phyloP scores from a whole-genome alignment of 73 alveolate genomes.

The Tetrahymena malaccensis region DNA sequence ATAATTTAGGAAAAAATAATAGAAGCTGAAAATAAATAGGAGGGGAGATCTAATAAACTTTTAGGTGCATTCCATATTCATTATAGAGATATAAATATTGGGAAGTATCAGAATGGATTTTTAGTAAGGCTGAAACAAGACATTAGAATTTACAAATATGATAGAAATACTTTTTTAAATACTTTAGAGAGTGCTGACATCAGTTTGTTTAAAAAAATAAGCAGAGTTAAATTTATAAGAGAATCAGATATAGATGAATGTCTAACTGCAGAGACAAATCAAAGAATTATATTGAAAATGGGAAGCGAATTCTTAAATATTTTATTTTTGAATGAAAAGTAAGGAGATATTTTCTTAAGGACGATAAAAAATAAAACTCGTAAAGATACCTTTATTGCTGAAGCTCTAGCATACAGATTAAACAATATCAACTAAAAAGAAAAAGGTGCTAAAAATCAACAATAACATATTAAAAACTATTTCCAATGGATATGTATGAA shows the following conservation, averaged over 20 bases:
- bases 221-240: neutral
- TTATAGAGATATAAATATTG: neutral
- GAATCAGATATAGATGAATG: neutral
- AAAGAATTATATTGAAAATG: neutral
- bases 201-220: neutral
- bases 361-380: neutral
- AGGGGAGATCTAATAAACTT: neutral
- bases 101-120: neutral
- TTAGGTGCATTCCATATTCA: neutral
- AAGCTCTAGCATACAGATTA: neutral
- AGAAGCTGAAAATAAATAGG: neutral
- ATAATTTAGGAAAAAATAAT: neutral
- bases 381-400: neutral
- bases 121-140: neutral
- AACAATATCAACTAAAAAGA: neutral
- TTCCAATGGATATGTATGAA: neutral
- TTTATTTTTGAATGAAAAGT: neutral
- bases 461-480: neutral
- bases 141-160: neutral
- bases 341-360: neutral
- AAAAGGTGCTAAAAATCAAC: neutral
- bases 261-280: neutral
- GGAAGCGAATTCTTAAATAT: neutral
- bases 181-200: neutral
- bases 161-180: neutral